Base-by-base conservation (phyloP, 2,329 filamentous ascomycete genomes). In the Incumbomyces delicatus region DNA sequence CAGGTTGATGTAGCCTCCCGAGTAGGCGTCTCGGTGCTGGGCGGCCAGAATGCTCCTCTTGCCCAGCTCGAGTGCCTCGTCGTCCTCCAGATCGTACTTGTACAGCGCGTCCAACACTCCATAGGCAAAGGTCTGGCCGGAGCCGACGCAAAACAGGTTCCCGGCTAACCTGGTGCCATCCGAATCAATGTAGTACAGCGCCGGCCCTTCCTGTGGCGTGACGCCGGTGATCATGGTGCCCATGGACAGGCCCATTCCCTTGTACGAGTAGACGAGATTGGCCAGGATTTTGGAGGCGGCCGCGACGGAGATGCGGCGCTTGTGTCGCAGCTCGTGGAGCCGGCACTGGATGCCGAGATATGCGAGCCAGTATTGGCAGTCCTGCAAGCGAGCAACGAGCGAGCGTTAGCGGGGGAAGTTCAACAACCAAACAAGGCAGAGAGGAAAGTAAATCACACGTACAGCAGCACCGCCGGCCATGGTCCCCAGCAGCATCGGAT, bases 291-390 rank as follows among this genome's bases (percentile, higher is more conserved):
- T 98, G 64, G 85, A 94, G 45, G 92, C 92, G 39, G 92, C 92
- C 38, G 92, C 90, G 55, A 98, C 92, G 51, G 87, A 92, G 74
- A 98, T 98, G 65, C 92, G 87, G 67, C 88, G 87, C 78, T 98
- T 98, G 78, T 98, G 90, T 57, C 92, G 87, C 61, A 98, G 89
- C 75, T 98, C 92, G 75, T 98, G 90, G 56, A 98, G 85, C 50
- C 92, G 88, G 74, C 92, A 98, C 76, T 98, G 89, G 84, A 96
- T 95, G 62, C 90, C 92, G 56, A 98, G 79, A 76, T 94, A 98
- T 63, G 88, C 89, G 55, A 98, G 85, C 92, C 92, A 98, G 78
- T 95, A 96, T 80, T 96, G 92, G 71, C 92, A 98, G 72, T 98
- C 92, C 80, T 84, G 56, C n/a, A 50, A 14, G n/a, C n/a, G n/a